Evolutionary conservation across 768 basidiomycete genomes (phyloP), one percentile per base, ranked within the genome.

Genomic region (Ramaria rubella): DNA sequence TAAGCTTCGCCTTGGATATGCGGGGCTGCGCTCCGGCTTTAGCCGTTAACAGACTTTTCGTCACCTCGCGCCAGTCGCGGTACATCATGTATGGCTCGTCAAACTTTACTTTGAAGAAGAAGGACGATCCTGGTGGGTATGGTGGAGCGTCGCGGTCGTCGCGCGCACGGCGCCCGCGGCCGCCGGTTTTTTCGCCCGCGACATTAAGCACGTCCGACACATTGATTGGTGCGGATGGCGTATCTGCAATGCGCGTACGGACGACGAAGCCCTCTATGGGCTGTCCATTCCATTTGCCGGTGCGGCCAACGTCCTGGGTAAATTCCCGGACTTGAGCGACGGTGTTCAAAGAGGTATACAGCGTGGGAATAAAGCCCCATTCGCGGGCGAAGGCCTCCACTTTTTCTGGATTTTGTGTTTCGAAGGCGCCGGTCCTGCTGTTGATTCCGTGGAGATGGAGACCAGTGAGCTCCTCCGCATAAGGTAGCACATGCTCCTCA

Each of bases 61-160:
- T 97, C 52, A 94, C 77, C 70, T 98, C 95, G 55, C 95, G 80
- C 93, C 94, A 98, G 67, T 94, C 90, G 55, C 96, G 86, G 72
- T 96, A 98, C 84, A 95, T 94, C 80, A 97, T 85, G 68, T 99
- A 99, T 2, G 95, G 95, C 66, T 98, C 92, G 69, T 98, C 94
- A 69, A 97, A 98, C 68, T 99, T 99, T 73, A 98, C 79, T 68
- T 99, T 99, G 84, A 96, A 98, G 79, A 99, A 97, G 77, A 97
- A 95, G 0, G 91, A 86, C 1, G 87, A 82, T 29, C 87, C 90
- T 1, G 84, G 70, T 0, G 76, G 68, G 65, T 97, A 96, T 0
- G 93, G 94, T 26, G 73, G 73, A 21, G 60, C 58, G 26, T 55
- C 54, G 19, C 71, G 71, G 21, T 57, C 58, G 24, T n/a, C 53